These are phyloP conservation scores for Pseudogymnoascus sp. DNA, from an alignment of 2,329 filamentous ascomycete species.

Conservation along the genomic window DNA sequence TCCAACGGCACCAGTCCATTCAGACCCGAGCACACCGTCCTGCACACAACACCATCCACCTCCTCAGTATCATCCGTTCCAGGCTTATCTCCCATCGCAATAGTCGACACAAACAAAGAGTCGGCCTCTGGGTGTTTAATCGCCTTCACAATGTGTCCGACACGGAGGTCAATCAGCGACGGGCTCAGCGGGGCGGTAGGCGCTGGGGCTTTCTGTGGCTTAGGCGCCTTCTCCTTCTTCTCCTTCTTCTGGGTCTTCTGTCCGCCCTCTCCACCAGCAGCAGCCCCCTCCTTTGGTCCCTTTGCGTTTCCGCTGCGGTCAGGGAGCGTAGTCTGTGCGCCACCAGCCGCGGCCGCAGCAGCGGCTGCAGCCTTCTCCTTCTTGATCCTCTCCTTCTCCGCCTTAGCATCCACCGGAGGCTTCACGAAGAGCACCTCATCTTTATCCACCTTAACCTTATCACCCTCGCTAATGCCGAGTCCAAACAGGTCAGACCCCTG, in stretches of 20 bases:
- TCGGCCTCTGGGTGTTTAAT: slow-evolving; percentile 95
- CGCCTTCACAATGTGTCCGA: slow-evolving; percentile 95
- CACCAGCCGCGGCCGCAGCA: slow-evolving; percentile 38
- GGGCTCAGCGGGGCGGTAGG: slow-evolving; percentile 72
- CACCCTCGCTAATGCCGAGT: slow-evolving; percentile 57
- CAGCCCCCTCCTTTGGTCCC: slow-evolving; percentile 32
- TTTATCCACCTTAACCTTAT: slow-evolving; percentile 72
- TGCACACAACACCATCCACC: slow-evolving; percentile 82
- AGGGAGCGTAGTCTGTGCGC: slow-evolving; percentile 41
- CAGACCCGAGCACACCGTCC: slow-evolving; percentile 93
- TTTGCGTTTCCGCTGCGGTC: slow-evolving; percentile 51
- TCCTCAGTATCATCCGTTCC: slow-evolving; percentile 84
- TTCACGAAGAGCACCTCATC: slow-evolving; percentile 80
- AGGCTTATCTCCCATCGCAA: slow-evolving; percentile 82
- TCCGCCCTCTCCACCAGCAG: slow-evolving; percentile 28
- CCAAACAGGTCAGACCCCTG: slow-evolving; percentile 76
- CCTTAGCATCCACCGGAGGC: slow-evolving; percentile 82
- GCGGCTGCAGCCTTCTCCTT: slow-evolving; percentile 78
- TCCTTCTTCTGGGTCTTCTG: slow-evolving; percentile 65
- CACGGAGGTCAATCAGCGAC: slow-evolving; percentile 82
- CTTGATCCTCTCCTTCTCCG: slow-evolving; percentile 93
- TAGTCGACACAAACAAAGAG: slow-evolving; percentile 89
- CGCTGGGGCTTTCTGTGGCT: slow-evolving; percentile 58
- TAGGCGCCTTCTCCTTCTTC: slow-evolving; percentile 83
- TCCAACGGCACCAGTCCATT: slow-evolving; percentile 87